Base-by-base conservation (phyloP, 106 monocot genomes). In the Acanthochlamys bracteata region DNA sequence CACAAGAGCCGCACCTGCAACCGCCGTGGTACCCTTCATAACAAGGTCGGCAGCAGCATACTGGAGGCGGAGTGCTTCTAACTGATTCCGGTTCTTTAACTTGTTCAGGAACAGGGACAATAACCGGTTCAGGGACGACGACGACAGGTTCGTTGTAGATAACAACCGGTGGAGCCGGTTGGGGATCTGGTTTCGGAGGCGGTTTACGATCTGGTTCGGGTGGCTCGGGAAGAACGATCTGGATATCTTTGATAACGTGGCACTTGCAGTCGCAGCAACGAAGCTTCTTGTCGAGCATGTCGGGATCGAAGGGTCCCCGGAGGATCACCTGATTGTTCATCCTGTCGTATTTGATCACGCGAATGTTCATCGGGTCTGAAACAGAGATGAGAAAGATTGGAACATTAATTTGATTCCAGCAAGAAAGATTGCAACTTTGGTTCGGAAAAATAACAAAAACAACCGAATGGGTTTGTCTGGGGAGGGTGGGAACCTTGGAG, bases 241-340 rank as follows among this genome's bases (percentile, higher is more conserved):
- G 68, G 42, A 80, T 74, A 49, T 80, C 76, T 42, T 77, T 80
- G 73, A 84, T 84, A 54, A 84, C 64, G 27, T 80, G 73, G 80
- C 77, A 71, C 39, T 80, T 77, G 80, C 77, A 71, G 23, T 76
- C 80, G 27, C 68, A 72, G 78, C 77, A 81, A 54, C 72, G 33
- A 33, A 33, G 4, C 33, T 33, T 33, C 33, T 33, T 33, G 33
- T 6, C 1, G 33, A 33, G 4, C 4, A 33, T 33, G 33, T 3
- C 33, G 33, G 84, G 76, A 41, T 33, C 33, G 33, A 6, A 33
- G 33, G 33, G 33, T 33, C 33, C 33, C 33, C 6, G 6, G 33
- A 33, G 33, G 33, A 33, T 33, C 33, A 33, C 33, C 6, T 33
- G 33, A 33, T 33, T 33, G 33, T 33, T 33, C 33, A 6, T 6